phyloP scores from a whole-genome alignment of 2,329 filamentous ascomycete genomes.

The Cordyceps fumosorosea region DNA sequence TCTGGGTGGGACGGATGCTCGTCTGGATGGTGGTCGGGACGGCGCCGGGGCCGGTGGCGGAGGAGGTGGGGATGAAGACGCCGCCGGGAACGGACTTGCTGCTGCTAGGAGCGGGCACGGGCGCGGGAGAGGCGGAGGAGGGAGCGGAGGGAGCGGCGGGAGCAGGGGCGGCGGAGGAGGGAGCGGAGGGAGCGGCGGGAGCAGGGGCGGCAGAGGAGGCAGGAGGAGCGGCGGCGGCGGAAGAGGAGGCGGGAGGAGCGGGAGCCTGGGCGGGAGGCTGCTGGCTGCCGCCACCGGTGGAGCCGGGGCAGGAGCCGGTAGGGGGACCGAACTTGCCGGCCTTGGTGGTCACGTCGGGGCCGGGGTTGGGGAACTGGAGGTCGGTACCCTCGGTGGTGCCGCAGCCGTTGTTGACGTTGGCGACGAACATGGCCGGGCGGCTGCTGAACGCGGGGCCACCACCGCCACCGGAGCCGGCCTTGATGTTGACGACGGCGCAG shows the following conservation, averaged over 20 bases:
- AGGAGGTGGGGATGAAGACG: conserved; percentile 34
- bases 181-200: conserved; percentile 12
- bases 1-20: neutral
- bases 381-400: conserved; percentile 50
- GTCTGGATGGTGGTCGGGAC: conserved; percentile 6
- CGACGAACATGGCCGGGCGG: conserved; percentile 64
- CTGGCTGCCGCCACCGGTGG: conserved; percentile 14
- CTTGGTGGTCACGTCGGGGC: conserved; percentile 37
- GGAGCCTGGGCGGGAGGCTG: conserved; percentile 11
- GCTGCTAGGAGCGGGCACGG: neutral
- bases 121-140: neutral
- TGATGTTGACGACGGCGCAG: conserved; percentile 65
- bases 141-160: conserved; percentile 12
- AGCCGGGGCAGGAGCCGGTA: conserved; percentile 8
- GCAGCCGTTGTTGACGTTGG: conserved; percentile 39
- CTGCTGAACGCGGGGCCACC: conserved; percentile 34
- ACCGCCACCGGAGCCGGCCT: conserved; percentile 29
- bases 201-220: neutral
- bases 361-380: conserved; percentile 60
- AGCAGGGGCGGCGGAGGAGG: neutral
- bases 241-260: conserved; percentile 5
- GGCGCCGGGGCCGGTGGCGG: neutral
- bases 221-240: conserved; percentile 15
- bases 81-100: conserved; percentile 29
- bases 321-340: conserved; percentile 22